phyloP scores from a whole-genome alignment of 306 rosid species.

The Glycine soja region DNA sequence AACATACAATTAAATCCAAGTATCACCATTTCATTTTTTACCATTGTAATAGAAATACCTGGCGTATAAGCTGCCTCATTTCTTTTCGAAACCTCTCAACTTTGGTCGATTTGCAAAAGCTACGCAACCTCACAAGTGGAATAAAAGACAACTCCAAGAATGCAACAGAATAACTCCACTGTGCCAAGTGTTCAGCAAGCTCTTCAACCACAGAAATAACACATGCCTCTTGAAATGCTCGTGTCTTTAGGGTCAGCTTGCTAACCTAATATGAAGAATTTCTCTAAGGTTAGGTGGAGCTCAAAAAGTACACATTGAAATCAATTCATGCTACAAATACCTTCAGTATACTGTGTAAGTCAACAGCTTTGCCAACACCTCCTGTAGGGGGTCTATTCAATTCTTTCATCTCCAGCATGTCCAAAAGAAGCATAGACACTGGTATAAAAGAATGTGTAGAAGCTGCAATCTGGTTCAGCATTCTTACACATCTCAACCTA shows the following conservation, averaged over 20 bases:
- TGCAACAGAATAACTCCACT: conserved; percentile 91
- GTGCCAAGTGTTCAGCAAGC: conserved; percentile 89
- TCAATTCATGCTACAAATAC: conserved; percentile 49
- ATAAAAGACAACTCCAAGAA: conserved; percentile 85
- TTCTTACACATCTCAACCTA: conserved; percentile 79
- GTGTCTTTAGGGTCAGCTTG: conserved; percentile 85
- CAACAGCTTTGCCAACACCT: conserved; percentile 89
- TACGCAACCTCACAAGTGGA: conserved; percentile 81
- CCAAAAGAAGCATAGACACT: conserved; percentile 88
- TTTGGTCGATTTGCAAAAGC: conserved; percentile 81
- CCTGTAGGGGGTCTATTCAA: conserved; percentile 82
- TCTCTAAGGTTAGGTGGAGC: conserved; percentile 32
- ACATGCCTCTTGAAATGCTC: conserved; percentile 97
- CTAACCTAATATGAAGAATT: conserved; percentile 66
- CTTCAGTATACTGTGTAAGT: conserved; percentile 80
- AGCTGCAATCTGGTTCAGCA: conserved; percentile 82
- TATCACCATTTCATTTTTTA: conserved; percentile 26
- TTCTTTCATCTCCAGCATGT: conserved; percentile 97
- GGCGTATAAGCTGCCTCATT: conserved; percentile 73
- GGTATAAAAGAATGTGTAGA: conserved; percentile 75
- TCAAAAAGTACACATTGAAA: conserved; percentile 22
- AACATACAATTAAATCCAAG: conserved; percentile 25
- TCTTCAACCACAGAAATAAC: conserved; percentile 86
- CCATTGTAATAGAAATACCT: conserved; percentile 57
- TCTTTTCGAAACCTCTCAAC: conserved; percentile 89